These are phyloP conservation scores for Claviceps sp. DNA, from an alignment of 2,329 filamentous ascomycete species.

Conservation along the genomic window DNA sequence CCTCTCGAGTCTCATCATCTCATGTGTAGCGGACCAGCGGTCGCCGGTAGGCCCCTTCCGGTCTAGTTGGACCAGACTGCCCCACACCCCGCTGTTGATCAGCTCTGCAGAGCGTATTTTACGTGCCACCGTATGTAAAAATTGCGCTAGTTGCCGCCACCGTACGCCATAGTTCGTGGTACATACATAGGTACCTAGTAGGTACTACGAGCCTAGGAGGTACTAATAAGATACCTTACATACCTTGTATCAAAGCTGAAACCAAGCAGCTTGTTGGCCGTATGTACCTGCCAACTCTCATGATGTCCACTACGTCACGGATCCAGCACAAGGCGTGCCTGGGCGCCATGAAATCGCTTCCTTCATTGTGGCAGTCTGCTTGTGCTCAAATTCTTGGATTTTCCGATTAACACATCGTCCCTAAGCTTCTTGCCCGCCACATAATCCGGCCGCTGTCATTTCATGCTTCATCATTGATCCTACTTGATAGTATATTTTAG, in stretches of 20 bases:
- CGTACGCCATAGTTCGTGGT: no score
- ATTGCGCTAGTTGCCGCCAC: no score
- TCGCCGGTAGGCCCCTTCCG: no score
- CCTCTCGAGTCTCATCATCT: no score
- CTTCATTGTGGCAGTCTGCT: not conserved
- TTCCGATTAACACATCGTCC: not conserved
- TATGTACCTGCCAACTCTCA: constrained; percentile 1
- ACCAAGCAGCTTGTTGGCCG: not conserved
- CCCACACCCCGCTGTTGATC: not conserved
- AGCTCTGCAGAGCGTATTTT: no score
- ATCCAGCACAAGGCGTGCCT: not conserved
- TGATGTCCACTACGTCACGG: constrained; percentile 1
- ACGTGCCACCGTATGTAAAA: no score
- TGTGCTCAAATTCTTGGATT: not conserved
- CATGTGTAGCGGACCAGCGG: no score
- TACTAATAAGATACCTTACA: no score
- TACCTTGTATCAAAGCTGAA: not conserved
- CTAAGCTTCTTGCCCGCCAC: not conserved
- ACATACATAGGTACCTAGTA: no score
- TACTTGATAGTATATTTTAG: not conserved
- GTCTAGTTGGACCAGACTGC: not conserved
- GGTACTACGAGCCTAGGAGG: no score
- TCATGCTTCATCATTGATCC: not conserved
- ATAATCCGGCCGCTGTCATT: not conserved
- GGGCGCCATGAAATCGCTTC: no score